These are phyloP conservation scores for Colletotrichum euphorbiae DNA, from an alignment of 2,329 filamentous ascomycete species.

Conservation along the genomic window DNA sequence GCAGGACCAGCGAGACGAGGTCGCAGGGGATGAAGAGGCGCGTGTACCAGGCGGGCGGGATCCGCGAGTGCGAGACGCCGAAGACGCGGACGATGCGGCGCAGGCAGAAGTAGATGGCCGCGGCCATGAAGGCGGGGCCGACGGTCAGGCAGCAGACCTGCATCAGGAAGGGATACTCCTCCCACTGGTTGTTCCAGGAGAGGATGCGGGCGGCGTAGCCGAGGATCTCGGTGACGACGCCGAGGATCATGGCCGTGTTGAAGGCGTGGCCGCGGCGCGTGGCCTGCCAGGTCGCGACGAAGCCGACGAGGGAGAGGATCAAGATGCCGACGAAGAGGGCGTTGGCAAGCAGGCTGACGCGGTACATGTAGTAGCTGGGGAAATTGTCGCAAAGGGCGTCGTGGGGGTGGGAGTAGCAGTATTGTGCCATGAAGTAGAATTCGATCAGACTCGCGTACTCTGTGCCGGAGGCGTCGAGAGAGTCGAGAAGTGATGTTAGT, in stretches of 20 bases:
- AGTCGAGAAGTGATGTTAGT: not conserved
- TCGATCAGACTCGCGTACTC: not conserved
- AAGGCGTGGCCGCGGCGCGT: constrained; percentile 63
- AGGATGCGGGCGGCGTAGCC: constrained; percentile 70
- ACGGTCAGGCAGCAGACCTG: constrained; percentile 73
- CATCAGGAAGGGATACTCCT: constrained; percentile 60
- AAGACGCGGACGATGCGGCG: constrained; percentile 61
- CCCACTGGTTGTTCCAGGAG: constrained; percentile 65
- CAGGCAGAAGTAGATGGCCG: constrained; percentile 72
- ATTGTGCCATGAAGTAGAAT: constrained; percentile 25
- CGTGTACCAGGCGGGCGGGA: constrained; percentile 60
- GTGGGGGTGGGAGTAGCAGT: constrained; percentile 47
- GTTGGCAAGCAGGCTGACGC: constrained; percentile 66
- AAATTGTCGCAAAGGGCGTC: constrained; percentile 48
- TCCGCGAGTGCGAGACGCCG: constrained; percentile 60
- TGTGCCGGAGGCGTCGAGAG: too few relatives aligned
- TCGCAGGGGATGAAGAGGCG: constrained; percentile 73
- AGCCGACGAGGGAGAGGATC: constrained; percentile 55
- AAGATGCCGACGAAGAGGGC: constrained; percentile 64
- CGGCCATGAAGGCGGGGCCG: constrained; percentile 73
- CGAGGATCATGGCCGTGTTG: constrained; percentile 63
- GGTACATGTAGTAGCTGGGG: constrained; percentile 62
- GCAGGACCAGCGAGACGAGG: constrained; percentile 69
- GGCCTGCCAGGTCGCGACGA: constrained; percentile 54
- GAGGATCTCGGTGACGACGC: constrained; percentile 66